A percentile compares a stretch with the other conserved stretches of the same genome.
Conservation (phyloP, 805 yeast genomes). For the Isabelozyma rhagii region DNA sequence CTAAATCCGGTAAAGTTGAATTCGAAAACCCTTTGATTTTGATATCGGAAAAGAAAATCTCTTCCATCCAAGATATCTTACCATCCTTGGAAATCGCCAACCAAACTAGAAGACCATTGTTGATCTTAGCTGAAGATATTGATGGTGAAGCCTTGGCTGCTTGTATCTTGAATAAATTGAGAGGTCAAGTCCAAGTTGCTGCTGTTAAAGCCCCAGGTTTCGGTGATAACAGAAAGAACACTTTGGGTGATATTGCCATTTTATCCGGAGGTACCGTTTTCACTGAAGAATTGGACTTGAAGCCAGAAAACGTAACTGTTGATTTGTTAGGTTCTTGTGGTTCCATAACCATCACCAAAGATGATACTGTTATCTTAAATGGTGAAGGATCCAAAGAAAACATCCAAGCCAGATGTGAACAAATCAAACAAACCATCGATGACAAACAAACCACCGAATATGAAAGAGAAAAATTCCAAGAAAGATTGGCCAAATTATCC, state of each 20-base stretch:
- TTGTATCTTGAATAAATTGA: slow-evolving; percentile 91
- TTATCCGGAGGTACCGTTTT: slow-evolving; percentile 89
- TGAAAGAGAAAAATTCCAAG: slow-evolving; percentile 95
- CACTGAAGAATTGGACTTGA: slow-evolving; percentile 92
- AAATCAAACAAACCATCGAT: slow-evolving; percentile 78
- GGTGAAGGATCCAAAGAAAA: slow-evolving; percentile 86
- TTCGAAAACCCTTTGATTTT: slow-evolving; percentile 89
- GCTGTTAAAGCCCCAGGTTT: slow-evolving; percentile 99
- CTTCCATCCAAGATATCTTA: slow-evolving; percentile 83
- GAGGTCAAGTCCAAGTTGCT: slow-evolving; percentile 97
- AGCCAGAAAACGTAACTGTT: slow-evolving; percentile 90
- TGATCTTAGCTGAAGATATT: slow-evolving; percentile 91
- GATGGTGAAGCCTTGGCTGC: slow-evolving; percentile 99
- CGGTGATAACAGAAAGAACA: slow-evolving; percentile 98
- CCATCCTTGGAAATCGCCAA: slow-evolving; percentile 93
- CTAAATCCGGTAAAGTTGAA: slow-evolving; percentile 90
- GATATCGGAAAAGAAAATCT: slow-evolving; percentile 85
- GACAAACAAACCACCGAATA: slow-evolving; percentile 79
- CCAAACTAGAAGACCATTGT: slow-evolving; percentile 88
- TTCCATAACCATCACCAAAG: slow-evolving; percentile 88
- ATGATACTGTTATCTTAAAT: slow-evolving; percentile 89
- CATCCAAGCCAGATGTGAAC: slow-evolving; percentile 86
- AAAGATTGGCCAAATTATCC: slow-evolving; percentile 92
- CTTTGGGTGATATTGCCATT: slow-evolving; percentile 91
- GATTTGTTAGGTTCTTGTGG: slow-evolving; percentile 91